Evolutionary conservation across 2,329 filamentous ascomycete species (phyloP).

Genomic region (Dothidotthia symphoricarpi): DNA sequence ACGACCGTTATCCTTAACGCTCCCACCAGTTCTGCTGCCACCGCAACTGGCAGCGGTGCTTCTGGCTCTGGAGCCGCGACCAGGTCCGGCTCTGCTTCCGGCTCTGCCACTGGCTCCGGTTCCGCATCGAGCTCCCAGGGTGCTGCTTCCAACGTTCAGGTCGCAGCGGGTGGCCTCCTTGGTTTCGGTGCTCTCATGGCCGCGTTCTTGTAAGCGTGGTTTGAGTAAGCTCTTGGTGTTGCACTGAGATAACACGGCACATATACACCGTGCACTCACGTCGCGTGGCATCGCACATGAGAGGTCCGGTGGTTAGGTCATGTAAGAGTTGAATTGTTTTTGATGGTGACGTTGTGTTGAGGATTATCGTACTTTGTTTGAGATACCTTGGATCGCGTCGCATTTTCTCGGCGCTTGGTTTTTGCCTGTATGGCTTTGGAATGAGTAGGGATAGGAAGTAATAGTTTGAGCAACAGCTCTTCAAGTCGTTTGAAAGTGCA

Average conservation of each 20-base stretch:
- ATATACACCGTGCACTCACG: slow-evolving; percentile 17
- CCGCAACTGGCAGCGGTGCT: slow-evolving; percentile 10
- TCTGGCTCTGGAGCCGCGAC: slow-evolving; percentile 16
- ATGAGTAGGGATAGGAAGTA: slow-evolving; percentile 13
- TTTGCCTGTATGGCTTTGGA: slow-evolving; percentile 5
- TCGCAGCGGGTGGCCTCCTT: slow-evolving; percentile 31
- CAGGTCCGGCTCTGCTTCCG: slow-evolving; percentile 11
- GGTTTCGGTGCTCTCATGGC: slow-evolving; percentile 40
- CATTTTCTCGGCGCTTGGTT: slow-evolving; percentile 11
- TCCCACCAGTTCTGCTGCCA: slow-evolving; percentile 9
- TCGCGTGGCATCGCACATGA: slow-evolving; percentile 6
- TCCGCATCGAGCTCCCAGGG: slow-evolving; percentile 14
- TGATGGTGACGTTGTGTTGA: neutral
- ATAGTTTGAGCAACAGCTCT: slow-evolving; percentile 1
- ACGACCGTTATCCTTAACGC: slow-evolving; percentile 27
- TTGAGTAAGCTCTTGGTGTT: slow-evolving; percentile 8
- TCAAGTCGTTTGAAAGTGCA: too few relatives aligned
- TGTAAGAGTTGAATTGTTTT: slow-evolving; percentile 1
- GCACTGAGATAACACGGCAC: slow-evolving; percentile 11
- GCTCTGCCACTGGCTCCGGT: slow-evolving; percentile 15
- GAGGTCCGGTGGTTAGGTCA: neutral
- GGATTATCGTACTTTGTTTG: slow-evolving; percentile 24
- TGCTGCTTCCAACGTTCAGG: slow-evolving; percentile 33
- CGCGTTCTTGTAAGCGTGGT: slow-evolving; percentile 37
- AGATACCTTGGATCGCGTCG: slow-evolving; percentile 34